Base-by-base conservation (phyloP, 352 stramenopile species). In the Thalassiosira hispida region DNA sequence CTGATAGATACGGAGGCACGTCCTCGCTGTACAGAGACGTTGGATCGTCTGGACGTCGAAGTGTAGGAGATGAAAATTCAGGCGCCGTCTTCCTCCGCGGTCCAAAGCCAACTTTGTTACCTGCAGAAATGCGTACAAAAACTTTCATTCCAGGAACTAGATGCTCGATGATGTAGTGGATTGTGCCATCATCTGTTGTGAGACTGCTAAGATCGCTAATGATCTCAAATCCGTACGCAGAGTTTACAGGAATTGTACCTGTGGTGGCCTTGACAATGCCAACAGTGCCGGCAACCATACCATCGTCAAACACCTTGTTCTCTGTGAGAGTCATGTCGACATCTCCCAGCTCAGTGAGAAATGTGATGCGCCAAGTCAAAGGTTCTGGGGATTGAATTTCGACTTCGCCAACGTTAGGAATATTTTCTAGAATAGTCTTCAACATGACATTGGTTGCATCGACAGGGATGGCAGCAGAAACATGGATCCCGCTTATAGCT, bases 361-460 rank as follows among this genome's bases (percentile, higher is more conserved):
- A 94, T 12, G 73, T 89, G 29, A 94, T 64, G 14, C 65, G 67
- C 81, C 76, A 88, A 14, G 71, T 72, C 11, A 83, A 78, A 14
- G 76, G 76, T 23, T 70, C 66, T 71, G 64, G 52, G 46, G 65
- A 78, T 4, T 89, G 68, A 9, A 98, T 95, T 56, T 72, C 59
- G 5, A 98, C 96, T 25, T 96, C 89, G 3, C 95, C 96, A 16
- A 98, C 84, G 78, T 98, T 98, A 3, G 94, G 94, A 63, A 98
- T 86, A 64, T 98, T 98, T 64, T 96, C 91, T 22, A 98, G 67
- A 20, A 95, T 87, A 3, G 72, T 94, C 33, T 94, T 94, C 70
- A 98, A 76, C 2, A 90, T 85, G 12, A 46, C 49, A 0, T 73
- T 77, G 0, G 88, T 90, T 20, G 88, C 81, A 38, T 96, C 94